Evolutionary conservation across 139 green algal species (phyloP).

Genomic region (Tetraselmis striata): DNA sequence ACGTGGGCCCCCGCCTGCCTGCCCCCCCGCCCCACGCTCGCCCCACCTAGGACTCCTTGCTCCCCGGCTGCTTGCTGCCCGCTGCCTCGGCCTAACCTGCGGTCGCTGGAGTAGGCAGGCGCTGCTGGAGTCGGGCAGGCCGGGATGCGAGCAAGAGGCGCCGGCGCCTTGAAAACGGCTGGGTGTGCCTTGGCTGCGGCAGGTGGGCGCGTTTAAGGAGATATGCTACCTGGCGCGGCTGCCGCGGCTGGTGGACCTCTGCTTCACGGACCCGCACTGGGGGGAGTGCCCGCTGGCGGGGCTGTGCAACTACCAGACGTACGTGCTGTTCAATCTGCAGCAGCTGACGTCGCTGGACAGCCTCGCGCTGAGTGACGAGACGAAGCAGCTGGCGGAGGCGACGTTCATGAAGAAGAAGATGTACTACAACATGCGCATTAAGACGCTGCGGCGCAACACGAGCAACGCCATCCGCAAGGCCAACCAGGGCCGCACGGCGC

Average conservation of each 20-base stretch:
- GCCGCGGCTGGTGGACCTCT: conserved; percentile 52
- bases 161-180: too few relatives aligned
- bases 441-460: conserved; percentile 52
- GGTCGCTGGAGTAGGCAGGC: too few relatives aligned
- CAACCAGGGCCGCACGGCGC: background rate
- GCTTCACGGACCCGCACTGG: conserved; percentile 70
- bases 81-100: too few relatives aligned
- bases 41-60: too few relatives aligned
- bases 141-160: too few relatives aligned
- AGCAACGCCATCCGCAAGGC: background rate
- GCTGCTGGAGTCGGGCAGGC: too few relatives aligned
- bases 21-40: too few relatives aligned
- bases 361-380: conserved; percentile 43
- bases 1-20: background rate
- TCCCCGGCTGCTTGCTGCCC: too few relatives aligned
- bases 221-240: conserved; percentile 40
- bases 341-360: conserved; percentile 57
- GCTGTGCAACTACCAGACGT: conserved; percentile 76
- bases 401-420: conserved; percentile 79
- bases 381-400: conserved; percentile 59
- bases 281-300: conserved; percentile 51
- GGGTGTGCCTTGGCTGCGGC: too few relatives aligned
- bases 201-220: conserved; percentile 28
- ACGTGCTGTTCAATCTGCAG: conserved; percentile 26
- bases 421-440: conserved; percentile 85